A percentile compares a stretch with the other conserved stretches of the same genome.
phyloP scores from a whole-genome alignment of 2,329 filamentous ascomycete species.

The Knufia fluminis region DNA sequence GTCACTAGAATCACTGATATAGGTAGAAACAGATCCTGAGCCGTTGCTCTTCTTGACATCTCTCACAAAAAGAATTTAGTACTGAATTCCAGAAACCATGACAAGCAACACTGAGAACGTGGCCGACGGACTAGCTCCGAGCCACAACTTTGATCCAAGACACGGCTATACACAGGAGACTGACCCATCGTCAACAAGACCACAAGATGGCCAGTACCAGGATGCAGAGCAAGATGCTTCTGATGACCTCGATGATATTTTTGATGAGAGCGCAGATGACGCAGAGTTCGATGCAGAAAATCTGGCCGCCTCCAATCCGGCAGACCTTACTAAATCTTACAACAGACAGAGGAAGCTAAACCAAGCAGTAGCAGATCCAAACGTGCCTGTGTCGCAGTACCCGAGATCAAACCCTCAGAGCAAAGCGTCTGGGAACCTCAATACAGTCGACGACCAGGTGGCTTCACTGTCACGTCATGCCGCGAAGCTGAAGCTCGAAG shows the following conservation, averaged over 20 bases:
- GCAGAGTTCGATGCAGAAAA: constrained; percentile 48
- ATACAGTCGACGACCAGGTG: constrained; percentile 78
- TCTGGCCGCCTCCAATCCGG: constrained; percentile 46
- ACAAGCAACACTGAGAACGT: constrained; percentile 18
- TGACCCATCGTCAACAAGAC: constrained; percentile 16
- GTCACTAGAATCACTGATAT: neutral
- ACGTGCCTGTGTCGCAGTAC: constrained; percentile 46
- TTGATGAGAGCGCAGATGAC: constrained; percentile 40
- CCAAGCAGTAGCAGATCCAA: constrained; percentile 40
- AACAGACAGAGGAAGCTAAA: constrained; percentile 70
- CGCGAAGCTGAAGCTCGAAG: constrained; percentile 71
- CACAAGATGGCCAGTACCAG: constrained; percentile 27
- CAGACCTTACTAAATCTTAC: constrained; percentile 76
- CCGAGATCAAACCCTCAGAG: constrained; percentile 70
- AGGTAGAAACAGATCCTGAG: neutral
- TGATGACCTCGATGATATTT: constrained; percentile 51
- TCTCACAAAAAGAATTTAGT: neutral
- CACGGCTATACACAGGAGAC: constrained; percentile 36
- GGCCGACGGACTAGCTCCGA: constrained; percentile 38
- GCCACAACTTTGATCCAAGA: constrained; percentile 42
- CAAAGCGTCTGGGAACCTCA: constrained; percentile 65
- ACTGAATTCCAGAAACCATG: neutral
- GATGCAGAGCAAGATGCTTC: constrained; percentile 42
- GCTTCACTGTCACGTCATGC: constrained; percentile 77
- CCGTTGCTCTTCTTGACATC: neutral